Base-by-base conservation (phyloP, 139 green algal species). In the Volvox reticuliferus region DNA sequence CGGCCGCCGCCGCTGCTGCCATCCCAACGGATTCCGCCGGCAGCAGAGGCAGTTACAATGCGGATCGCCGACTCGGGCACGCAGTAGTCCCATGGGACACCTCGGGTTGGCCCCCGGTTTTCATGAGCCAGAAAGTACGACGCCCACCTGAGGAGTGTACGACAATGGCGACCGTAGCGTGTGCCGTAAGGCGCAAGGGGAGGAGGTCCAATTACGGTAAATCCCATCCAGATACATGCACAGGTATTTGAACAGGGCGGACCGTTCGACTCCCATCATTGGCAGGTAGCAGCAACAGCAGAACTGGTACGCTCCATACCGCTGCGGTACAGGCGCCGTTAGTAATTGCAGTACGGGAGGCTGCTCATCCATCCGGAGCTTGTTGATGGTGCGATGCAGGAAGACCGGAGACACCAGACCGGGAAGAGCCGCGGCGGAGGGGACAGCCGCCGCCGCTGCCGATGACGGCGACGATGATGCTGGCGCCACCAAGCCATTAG, bases 381-480 rank as follows among this genome's bases (percentile, higher is more conserved):
- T 93, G 89, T 93, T 79, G 32, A 94, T 93, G 76, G 92, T 94
- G 79, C 92, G 89, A 80, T 95, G 93, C 28, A 95, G 69, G 85
- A 95, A 95, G 33, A 86, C 90, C 16, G 93, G 90, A 24, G 62
- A 80, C 12, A 85, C 92, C 44, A 75, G 2, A 18, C 76, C 76
- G 24, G 33, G 12, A 12, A 88, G 82, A 9, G 82, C 2, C 65
- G 36, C 65, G 33, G 71, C 50, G 16, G 26, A 9, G 36, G 36
- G 12, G 13, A 24, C 78, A n/a, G 35, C 78, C 78, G 22, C 20
- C 78, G 78, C 36, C 78, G 32, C 28, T 28, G 22, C 20, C 24
- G 32, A 24, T 35, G n/a, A 44, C 76, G 76, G 33, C 30, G 32
- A 24, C 76, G 32, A 2, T 18, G 33, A 30, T 21, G 33, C 36